Evolutionary conservation across 495 filamentous ascomycete species (phyloP).

Genomic region (Neurospora africana): DNA sequence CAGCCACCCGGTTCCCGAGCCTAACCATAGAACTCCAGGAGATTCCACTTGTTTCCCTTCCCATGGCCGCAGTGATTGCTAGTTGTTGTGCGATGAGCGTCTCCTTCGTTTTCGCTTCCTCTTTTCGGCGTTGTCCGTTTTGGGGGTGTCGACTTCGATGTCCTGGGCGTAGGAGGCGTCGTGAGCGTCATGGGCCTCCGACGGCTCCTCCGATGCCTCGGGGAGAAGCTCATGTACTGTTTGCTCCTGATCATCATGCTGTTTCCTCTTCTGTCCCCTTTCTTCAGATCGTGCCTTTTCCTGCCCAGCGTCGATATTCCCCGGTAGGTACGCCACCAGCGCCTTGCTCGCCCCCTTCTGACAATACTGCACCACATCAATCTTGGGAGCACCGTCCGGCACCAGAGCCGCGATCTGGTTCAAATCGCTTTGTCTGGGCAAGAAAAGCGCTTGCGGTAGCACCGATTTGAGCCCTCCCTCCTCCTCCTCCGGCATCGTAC

Average conservation of each 20-base stretch:
- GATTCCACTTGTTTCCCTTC: neutral
- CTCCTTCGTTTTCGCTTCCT: neutral
- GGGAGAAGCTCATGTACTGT: neutral
- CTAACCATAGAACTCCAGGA: neutral
- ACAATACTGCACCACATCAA: conserved; percentile 82
- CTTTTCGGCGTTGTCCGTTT: neutral
- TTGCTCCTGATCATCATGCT: neutral
- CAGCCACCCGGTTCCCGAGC: neutral
- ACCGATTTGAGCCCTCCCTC: neutral
- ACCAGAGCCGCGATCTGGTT: conserved; percentile 64
- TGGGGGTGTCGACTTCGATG: neutral
- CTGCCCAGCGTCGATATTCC: neutral
- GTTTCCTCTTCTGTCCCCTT: neutral
- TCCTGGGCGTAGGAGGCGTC: neutral
- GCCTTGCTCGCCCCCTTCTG: conserved; percentile 83
- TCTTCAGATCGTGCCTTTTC: neutral
- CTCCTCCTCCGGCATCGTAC: conserved; percentile 9
- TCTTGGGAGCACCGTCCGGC: conserved; percentile 19
- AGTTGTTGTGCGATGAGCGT: neutral
- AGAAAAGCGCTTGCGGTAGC: conserved; percentile 55
- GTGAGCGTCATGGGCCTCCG: neutral
- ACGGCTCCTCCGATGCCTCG: neutral
- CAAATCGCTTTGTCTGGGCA: conserved; percentile 83
- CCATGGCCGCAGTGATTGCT: neutral
- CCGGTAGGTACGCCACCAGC: conserved; percentile 43